Evolutionary conservation across 208 protist genomes (phyloP).

Genomic region (Angomonas desouzai): DNA sequence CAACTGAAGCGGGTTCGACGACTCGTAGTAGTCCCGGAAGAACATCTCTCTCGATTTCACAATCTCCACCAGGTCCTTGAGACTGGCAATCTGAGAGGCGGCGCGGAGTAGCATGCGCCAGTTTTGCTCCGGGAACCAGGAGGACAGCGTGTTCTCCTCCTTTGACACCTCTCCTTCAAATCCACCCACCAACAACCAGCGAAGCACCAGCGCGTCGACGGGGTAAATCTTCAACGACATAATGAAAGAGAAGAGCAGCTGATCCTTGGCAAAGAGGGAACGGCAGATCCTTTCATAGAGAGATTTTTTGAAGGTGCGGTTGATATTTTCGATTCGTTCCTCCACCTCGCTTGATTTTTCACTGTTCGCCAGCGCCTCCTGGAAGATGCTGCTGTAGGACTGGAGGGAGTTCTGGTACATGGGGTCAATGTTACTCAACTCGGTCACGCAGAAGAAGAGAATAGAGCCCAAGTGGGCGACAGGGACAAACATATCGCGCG

Average conservation of each 20-base stretch:
- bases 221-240: slow-evolving; percentile 92
- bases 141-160: slow-evolving; percentile 44
- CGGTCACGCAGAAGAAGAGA: slow-evolving; percentile 98
- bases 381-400: slow-evolving; percentile 96
- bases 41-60: slow-evolving; percentile 60
- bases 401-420: slow-evolving; percentile 98
- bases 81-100: slow-evolving; percentile 49
- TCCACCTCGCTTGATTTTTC: slow-evolving; percentile 73
- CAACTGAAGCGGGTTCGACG: slow-evolving; percentile 68
- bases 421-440: slow-evolving; percentile 94
- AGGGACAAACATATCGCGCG: slow-evolving; percentile 91
- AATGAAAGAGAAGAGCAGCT: slow-evolving; percentile 94
- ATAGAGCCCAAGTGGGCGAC: slow-evolving; percentile 93
- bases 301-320: slow-evolving; percentile 78
- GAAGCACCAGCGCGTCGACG: slow-evolving; percentile 83
- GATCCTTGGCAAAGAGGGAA: slow-evolving; percentile 92
- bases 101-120: slow-evolving; percentile 88
- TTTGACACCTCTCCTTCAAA: slow-evolving; percentile 39
- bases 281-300: slow-evolving; percentile 88
- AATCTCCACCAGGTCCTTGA: slow-evolving; percentile 39
- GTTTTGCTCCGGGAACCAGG: slow-evolving; percentile 85
- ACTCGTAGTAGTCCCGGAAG: slow-evolving; percentile 84
- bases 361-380: slow-evolving; percentile 83
- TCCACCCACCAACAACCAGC: slow-evolving; percentile 91
- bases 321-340: slow-evolving; percentile 79